These are phyloP conservation scores for Kwoniella shandongensis DNA, from an alignment of 768 basidiomycete species.

Conservation along the genomic window DNA sequence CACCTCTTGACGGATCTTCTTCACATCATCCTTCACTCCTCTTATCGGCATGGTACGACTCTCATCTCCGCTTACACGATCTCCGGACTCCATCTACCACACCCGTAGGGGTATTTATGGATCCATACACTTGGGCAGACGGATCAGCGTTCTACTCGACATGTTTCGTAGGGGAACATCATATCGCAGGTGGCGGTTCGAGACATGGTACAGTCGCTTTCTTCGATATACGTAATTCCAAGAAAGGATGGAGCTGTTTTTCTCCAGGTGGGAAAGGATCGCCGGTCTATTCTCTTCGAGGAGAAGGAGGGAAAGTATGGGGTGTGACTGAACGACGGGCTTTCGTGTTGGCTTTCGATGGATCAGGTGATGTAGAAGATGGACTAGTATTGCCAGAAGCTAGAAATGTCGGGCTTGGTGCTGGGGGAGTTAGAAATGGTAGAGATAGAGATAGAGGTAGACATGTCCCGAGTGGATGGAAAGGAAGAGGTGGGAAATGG, in stretches of 20 bases:
- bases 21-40: conserved; percentile 32
- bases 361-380: conserved; percentile 15
- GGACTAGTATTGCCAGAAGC: conserved; percentile 22
- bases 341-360: conserved; percentile 42
- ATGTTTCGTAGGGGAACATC: conserved; percentile 28
- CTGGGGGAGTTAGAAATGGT: not conserved
- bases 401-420: conserved; percentile 3
- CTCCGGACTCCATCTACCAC: conserved; percentile 22
- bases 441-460: conserved; percentile 14
- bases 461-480: conserved; percentile 30
- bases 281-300: conserved; percentile 40
- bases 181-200: conserved; percentile 40
- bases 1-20: conserved; percentile 20
- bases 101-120: conserved; percentile 23
- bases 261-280: conserved; percentile 44
- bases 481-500: conserved; percentile 42
- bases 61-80: conserved; percentile 44
- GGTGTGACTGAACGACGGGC: conserved; percentile 40
- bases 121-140: conserved; percentile 46
- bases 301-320: conserved; percentile 38
- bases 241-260: conserved; percentile 43
- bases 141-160: conserved; percentile 39
- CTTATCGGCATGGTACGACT: conserved; percentile 48
- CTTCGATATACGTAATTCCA: conserved; percentile 37
- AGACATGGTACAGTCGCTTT: conserved; percentile 41